Conservation (phyloP, 371 early-diverging fungal genomes). For the Capniomyces stellatus region DNA sequence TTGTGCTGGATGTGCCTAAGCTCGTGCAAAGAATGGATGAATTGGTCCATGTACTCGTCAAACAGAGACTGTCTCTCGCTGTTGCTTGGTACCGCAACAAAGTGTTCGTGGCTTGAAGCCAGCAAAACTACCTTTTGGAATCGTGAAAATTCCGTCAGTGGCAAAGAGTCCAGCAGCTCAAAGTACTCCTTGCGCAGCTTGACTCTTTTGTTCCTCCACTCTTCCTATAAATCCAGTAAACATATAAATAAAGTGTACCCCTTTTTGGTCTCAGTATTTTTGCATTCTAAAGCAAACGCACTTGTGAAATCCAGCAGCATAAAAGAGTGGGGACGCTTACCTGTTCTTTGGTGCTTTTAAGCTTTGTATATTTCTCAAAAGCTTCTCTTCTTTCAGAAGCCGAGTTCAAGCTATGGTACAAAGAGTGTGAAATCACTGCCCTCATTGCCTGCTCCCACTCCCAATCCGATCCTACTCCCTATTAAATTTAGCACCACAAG, state of each 20-base stretch:
- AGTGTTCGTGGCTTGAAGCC: slow-evolving; percentile 28
- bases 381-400: slow-evolving; percentile 57
- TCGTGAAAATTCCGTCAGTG: slow-evolving; percentile 20
- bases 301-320: too few relatives aligned
- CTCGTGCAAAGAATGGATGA: slow-evolving; percentile 3
- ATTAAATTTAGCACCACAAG: neutral
- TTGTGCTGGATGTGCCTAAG: neutral
- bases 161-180: slow-evolving; percentile 21
- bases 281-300: too few relatives aligned
- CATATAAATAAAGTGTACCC: too few relatives aligned
- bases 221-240: slow-evolving; percentile 10
- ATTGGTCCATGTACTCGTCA: slow-evolving; percentile 41
- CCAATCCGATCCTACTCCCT: slow-evolving; percentile 60
- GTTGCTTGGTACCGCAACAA: slow-evolving; percentile 28
- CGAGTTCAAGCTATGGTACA: slow-evolving; percentile 70
- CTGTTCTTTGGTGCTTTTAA: slow-evolving; percentile 32
- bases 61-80: slow-evolving; percentile 34
- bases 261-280: too few relatives aligned
- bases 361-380: slow-evolving; percentile 48
- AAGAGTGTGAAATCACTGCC: slow-evolving; percentile 55
- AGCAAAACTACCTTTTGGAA: slow-evolving; percentile 30
- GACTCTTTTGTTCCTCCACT: slow-evolving; percentile 14
- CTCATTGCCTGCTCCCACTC: slow-evolving; percentile 86
- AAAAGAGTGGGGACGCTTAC: slow-evolving; percentile 3
- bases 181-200: slow-evolving; percentile 25